Conservation (phyloP, 129 eudicot genomes). For the Glebionis coronaria region DNA sequence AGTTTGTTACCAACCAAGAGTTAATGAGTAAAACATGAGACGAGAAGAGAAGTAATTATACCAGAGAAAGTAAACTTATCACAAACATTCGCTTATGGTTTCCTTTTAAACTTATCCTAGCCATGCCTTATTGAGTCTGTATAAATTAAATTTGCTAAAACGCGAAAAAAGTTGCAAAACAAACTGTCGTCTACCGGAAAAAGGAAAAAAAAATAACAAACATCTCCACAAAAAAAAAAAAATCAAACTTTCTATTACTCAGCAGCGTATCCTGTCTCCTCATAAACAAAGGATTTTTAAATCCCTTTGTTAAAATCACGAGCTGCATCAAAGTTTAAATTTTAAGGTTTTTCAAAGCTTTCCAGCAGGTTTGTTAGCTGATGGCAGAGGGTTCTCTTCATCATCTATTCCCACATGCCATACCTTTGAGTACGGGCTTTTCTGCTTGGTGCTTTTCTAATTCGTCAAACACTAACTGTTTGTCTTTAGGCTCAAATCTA, state of each 20-base stretch:
- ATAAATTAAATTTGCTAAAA: conserved; percentile 30
- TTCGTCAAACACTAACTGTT: conserved; percentile 53
- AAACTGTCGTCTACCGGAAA: conserved; percentile 44
- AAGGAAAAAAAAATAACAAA: conserved; percentile 5
- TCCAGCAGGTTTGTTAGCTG: conserved; percentile 54
- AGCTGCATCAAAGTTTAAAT: conserved; percentile 22
- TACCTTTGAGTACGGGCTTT: conserved; percentile 58
- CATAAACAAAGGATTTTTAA: conserved; percentile 15
- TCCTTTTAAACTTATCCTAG: too few relatives aligned
- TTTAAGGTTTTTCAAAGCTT: conserved; percentile 40
- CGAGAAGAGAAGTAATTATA: too few relatives aligned
- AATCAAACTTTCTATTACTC: conserved; percentile 29
- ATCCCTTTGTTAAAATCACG: conserved; percentile 10
- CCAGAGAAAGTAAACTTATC: too few relatives aligned
- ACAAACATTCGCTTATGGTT: too few relatives aligned
- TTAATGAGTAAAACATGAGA: too few relatives aligned
- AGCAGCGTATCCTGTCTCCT: conserved; percentile 22
- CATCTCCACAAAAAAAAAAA: conserved; percentile 4
- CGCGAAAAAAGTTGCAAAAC: conserved; percentile 22
- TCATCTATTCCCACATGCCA: conserved; percentile 97
- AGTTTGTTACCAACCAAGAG: too few relatives aligned
- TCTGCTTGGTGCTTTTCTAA: conserved; percentile 64
- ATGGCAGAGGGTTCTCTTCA: conserved; percentile 59
- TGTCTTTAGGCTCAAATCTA: conserved; percentile 78
- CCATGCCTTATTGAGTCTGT: too few relatives aligned